Conservation (phyloP, 306 rosid species). For the Malus asiatica region DNA sequence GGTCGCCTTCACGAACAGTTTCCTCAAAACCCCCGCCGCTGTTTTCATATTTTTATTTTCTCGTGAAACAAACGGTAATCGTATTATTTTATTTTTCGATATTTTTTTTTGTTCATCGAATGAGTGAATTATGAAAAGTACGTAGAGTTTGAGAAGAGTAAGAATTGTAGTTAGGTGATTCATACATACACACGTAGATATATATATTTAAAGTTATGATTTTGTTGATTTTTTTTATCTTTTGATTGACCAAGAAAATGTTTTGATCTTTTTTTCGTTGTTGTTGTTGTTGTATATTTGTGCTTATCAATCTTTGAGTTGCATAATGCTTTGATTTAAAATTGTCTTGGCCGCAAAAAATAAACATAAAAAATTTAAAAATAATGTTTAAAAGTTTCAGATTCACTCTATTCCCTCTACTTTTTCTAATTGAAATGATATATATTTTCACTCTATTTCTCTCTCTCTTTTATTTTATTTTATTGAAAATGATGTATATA, state of each 20-base stretch:
- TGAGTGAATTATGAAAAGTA: constrained; percentile 18
- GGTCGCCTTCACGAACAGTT: constrained; percentile 16
- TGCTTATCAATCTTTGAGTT: too few relatives aligned
- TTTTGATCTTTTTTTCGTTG: too few relatives aligned
- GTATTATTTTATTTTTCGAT: neutral
- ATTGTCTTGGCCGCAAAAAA: neutral
- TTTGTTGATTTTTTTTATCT: neutral
- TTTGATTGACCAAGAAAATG: neutral
- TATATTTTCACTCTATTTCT: too few relatives aligned
- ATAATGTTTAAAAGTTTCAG: neutral
- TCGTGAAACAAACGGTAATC: constrained; percentile 20
- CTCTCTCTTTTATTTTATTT: too few relatives aligned
- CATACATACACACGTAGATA: neutral
- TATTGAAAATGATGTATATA: too few relatives aligned
- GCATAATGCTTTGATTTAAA: neutral
- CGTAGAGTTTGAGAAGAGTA: constrained; percentile 3
- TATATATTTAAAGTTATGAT: neutral
- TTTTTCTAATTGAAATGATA: too few relatives aligned
- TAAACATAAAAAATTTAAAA: too few relatives aligned
- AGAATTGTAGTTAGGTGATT: neutral
- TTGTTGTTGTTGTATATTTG: too few relatives aligned
- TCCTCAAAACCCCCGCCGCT: constrained; percentile 36
- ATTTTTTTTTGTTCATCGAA: constrained; percentile 1
- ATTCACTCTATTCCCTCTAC: neutral
- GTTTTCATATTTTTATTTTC: constrained; percentile 23